These are phyloP conservation scores for Penicillium sp. DNA, from an alignment of 2,329 filamentous ascomycete genomes.

Conservation along the genomic window DNA sequence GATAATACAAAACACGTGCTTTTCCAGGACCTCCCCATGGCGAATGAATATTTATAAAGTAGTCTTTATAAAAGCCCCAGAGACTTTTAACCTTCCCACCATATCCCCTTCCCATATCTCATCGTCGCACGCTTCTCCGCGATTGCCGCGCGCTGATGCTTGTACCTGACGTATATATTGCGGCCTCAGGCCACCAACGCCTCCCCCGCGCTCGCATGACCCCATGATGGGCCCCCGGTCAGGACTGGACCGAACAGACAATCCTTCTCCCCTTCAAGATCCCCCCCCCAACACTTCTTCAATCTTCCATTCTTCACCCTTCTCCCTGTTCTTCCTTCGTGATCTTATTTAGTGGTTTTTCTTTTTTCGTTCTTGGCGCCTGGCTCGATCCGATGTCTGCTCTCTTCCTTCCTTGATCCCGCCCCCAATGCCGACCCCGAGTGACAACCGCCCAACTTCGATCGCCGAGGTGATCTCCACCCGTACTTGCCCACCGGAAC, in stretches of 20 bases:
- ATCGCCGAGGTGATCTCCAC: conserved; percentile 52
- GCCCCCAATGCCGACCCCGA: conserved; percentile 59
- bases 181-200: conserved; percentile 35
- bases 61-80: not conserved
- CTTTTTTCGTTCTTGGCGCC: conserved; percentile 20
- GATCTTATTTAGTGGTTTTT: conserved; percentile 10
- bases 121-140: not conserved
- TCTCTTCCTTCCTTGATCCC: conserved; percentile 40
- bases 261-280: conserved; percentile 21
- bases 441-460: conserved; percentile 51
- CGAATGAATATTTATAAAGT: not conserved
- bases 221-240: conserved; percentile 33
- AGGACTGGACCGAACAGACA: conserved; percentile 14
- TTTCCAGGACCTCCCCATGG: not conserved
- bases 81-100: not conserved
- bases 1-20: conserved; percentile 15
- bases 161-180: conserved; percentile 26
- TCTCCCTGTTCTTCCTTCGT: conserved; percentile 7
- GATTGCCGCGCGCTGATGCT: conserved; percentile 5
- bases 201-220: conserved; percentile 51
- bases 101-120: not conserved
- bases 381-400: conserved; percentile 44
- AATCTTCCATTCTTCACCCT: conserved; percentile 13
- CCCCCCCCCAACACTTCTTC: not conserved
- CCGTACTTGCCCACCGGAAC: conserved; percentile 59